Evolutionary conservation across 1,139 yeast genomes (phyloP).

Genomic region (Scheffersomyces segobiensis): DNA sequence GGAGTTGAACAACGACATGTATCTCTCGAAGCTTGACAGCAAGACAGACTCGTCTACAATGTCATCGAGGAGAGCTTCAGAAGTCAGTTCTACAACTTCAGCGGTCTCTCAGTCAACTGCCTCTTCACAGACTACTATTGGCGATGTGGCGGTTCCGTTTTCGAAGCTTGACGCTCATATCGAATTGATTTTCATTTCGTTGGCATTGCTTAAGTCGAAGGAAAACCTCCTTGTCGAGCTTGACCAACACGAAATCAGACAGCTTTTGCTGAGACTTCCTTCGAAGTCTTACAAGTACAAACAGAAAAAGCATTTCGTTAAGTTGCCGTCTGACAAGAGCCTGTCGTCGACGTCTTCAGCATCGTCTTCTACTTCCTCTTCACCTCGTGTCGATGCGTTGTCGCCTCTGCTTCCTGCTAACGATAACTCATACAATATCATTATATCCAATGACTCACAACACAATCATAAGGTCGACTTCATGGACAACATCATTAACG

Average conservation of each 20-base stretch:
- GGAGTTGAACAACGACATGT: constrained; percentile 19
- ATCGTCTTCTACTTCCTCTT: constrained; percentile 7
- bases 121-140: constrained; percentile 6
- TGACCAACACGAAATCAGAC: constrained; percentile 87
- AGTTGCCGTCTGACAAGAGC: constrained; percentile 2
- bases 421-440: constrained; percentile 7
- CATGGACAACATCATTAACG: constrained; percentile 68
- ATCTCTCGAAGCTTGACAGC: neutral
- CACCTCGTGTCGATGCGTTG: constrained; percentile 2
- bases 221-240: constrained; percentile 78
- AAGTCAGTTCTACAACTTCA: constrained; percentile 5
- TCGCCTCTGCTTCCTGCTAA: constrained; percentile 1
- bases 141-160: constrained; percentile 46
- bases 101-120: constrained; percentile 18
- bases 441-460: constrained; percentile 38
- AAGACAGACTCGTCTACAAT: constrained; percentile 14
- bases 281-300: constrained; percentile 43
- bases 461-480: constrained; percentile 48
- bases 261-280: constrained; percentile 62
- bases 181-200: constrained; percentile 72
- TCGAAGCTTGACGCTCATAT: constrained; percentile 75
- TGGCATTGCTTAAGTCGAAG: constrained; percentile 79
- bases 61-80: constrained; percentile 20
- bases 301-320: constrained; percentile 21
- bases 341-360: constrained; percentile 4